Base-by-base conservation (phyloP, 441 rosid genomes). In the Pelargonium citronellum region DNA sequence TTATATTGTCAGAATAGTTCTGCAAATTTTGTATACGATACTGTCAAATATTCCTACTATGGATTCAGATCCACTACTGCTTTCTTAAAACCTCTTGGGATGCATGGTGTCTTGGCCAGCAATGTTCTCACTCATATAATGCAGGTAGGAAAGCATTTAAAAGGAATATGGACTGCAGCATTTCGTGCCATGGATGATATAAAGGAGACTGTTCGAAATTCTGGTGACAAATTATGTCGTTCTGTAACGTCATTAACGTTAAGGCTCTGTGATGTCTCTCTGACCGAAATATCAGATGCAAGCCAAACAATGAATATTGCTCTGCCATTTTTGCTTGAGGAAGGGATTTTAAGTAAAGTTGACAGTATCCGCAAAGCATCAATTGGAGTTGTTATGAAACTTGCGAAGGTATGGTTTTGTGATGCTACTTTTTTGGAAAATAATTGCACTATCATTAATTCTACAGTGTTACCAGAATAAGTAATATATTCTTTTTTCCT, bases 111-210 rank as follows among this genome's bases (percentile, higher is more conserved):
- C 44, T 20, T 7, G 24, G 58, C 34, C 9, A 41, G 9, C 44
- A 46, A 43, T 66, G 69, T 7, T 34, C 9, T 55, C 13, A 19
- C 80, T 71, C 51, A 72, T 69, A 44, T 64, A 62, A 16, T 69
- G 19, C 71, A 95, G 99, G 86, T 95, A 37, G 81, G 86, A 61
- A 91, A 87, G 79, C 88, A 92, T 84, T 78, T 95, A 81, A 89
- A 83, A 85, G 84, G 82, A 75, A 61, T 92, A 67, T 95, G 99
- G 98, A 79, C 79, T 9, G 93, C 86, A 73, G 89, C 95, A 67
- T 95, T 89, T 81, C 98, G 98, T 76, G 97, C 98, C 79, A 92
- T 95, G 99, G 98, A 95, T 87, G 99, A 95, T 86, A 90, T 92
- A 72, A 95, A 95, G 84, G 99, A 95, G 85, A 92, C 98, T 75